Evolutionary conservation across 331 rosid genomes (phyloP).

Genomic region (Rosa hybrid): DNA sequence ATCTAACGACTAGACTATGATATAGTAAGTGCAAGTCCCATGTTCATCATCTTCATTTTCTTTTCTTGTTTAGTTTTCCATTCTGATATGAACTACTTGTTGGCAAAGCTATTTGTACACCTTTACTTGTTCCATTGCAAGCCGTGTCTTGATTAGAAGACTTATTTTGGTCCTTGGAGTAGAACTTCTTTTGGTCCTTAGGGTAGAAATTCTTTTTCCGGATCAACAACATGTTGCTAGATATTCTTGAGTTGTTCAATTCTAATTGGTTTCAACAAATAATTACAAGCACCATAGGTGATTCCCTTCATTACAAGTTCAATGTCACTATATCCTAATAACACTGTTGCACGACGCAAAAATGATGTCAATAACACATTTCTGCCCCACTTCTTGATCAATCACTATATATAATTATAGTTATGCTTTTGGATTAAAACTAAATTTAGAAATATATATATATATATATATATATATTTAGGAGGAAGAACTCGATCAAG

Average conservation of each 20-base stretch:
- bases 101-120: slow-evolving; percentile 33
- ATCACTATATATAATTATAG: not conserved
- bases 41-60: slow-evolving; percentile 44
- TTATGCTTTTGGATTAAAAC: not conserved
- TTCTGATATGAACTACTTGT: slow-evolving; percentile 40
- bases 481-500: too few species aligned
- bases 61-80: slow-evolving; percentile 42
- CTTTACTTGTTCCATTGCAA: slow-evolving; percentile 35
- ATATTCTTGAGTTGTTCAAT: slow-evolving; percentile 66
- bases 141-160: slow-evolving; percentile 35
- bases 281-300: slow-evolving; percentile 12
- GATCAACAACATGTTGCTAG: slow-evolving; percentile 78
- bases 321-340: slow-evolving; percentile 75
- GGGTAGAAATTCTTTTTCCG: slow-evolving; percentile 34
- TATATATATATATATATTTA: too few species aligned
- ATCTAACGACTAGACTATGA: too few species aligned
- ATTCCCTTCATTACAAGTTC: slow-evolving; percentile 44
- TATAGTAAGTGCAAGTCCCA: slow-evolving; percentile 16
- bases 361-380: slow-evolving; percentile 17
- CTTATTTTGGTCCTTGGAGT: slow-evolving; percentile 46
- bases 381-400: slow-evolving; percentile 8
- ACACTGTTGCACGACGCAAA: slow-evolving; percentile 49
- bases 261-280: slow-evolving; percentile 79
- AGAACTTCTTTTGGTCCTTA: slow-evolving; percentile 8
- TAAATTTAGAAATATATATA: not conserved